Evolutionary conservation across 1,139 yeast genomes (phyloP), one percentile per base, ranked within the genome.

Genomic region (Hemisphaericaspora lyxosophila): DNA sequence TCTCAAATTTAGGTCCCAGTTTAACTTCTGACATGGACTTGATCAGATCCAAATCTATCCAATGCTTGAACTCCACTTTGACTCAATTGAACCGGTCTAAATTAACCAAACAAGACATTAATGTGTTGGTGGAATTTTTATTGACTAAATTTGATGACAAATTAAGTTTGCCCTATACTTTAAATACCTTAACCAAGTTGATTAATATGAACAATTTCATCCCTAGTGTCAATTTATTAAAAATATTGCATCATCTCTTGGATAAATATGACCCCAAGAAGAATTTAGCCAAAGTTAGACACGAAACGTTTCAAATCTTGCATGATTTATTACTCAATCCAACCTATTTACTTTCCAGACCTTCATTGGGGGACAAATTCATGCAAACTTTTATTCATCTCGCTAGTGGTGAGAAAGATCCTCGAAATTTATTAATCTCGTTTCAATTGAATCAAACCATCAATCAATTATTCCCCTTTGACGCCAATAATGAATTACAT

Each of bases 351-450:
- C 31, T 41, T 32, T 36, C 47, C 11, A 43, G 47, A 13, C 47
- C 41, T 9, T 42, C 41, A 7, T 35, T 46, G 18, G 60, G 68
- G 14, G 73, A 73, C 25, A 45, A 59, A 11, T 79, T 73, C 41
- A 68, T 86, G 24, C 59, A 71, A 37, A 60, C 83, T 0, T 89
- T 84, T 50, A 59, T 85, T 26, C 79, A 80, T 42, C 56, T 88
- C 32, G 86, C 96, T 4, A 70, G 78, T 8, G 95, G 96, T 19
- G 99, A 92, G 55, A 94, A 92, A 54, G 98, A 92, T 59, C 99
- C 99, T 3, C 70, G 88, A 41, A 92, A 94, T 56, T 68, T 92
- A 45, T 60, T 92, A 50, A 46, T 74, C 2, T 86, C 96, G 0
- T 89, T 92, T 53, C 60, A 67, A 4, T 58, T 88, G 36, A 80